Evolutionary conservation across 192 early-diverging fungal genomes (phyloP), one percentile per base, ranked within the genome.

Genomic region (Hyaloraphidium curvatum): DNA sequence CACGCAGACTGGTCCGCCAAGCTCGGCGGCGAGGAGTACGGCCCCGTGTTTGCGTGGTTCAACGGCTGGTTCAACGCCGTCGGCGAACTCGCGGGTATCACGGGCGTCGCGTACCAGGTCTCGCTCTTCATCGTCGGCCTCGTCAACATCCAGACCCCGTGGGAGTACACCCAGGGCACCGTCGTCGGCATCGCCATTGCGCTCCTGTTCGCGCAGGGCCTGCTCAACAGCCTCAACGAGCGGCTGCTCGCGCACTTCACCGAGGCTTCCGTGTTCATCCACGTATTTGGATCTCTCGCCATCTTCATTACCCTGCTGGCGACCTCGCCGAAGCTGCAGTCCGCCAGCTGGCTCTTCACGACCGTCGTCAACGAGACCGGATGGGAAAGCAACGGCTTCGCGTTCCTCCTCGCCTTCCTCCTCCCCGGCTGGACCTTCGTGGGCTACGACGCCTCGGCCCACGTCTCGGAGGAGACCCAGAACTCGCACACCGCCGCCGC

Each of bases 361-460:
- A 56, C 52, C 23, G 59, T 61, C 30, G 27, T 63, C 17, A 63
- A 67, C 40, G 30, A 21, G 16, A 57, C 58, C 2, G 66, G 66
- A 2, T 55, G 61, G 17, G 54, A 48, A 14, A 48, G 57, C 31
- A 57, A 57, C 4, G 54, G 30, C 40, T 50, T 64, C 50, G 68
- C 67, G 28, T 58, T 40, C 41, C 50, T 69, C 50, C 50, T 69
- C 26, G 65, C 67, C 52, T 51, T 69, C 30, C 52, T 69, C 16
- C 55, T 63, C 30, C 62, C 68, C 19, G 59, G 56, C 26, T 69
- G 62, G 61, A 59, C 66, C 23, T 31, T 67, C 31, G 40, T 65
- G 21, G 68, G 68, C 17, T 69, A 69, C 54, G 68, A 69, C 52
- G 59, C 66, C 29, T 60, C 61, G n/a, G 68, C 68, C 2, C 68